A percentile compares a stretch with the other conserved stretches of the same genome.
Conservation (phyloP, 2,329 filamentous ascomycete species). For the Setomelanomma holmii region DNA sequence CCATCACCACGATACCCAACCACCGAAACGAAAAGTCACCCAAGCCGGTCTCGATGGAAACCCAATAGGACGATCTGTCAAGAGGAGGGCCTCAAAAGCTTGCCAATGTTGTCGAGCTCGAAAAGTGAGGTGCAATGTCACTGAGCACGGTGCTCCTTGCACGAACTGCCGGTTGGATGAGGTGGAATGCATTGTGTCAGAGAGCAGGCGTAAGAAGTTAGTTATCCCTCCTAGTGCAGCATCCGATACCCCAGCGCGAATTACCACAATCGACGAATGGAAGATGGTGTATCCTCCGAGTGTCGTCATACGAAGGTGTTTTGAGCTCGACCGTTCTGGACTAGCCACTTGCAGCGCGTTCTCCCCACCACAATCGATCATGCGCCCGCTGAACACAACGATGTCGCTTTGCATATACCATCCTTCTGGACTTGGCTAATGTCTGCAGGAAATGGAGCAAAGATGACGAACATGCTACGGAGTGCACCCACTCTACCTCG, state of each 20-base stretch:
- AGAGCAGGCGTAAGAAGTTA: conserved; percentile 87
- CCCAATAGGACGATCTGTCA: conserved; percentile 64
- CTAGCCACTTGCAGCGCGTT: conserved; percentile 29
- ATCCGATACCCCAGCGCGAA: conserved; percentile 26
- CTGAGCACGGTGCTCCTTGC: conserved; percentile 82
- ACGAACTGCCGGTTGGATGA: conserved; percentile 86
- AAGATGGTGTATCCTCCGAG: conserved; percentile 8
- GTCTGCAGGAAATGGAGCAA: conserved; percentile 52
- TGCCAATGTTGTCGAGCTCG: conserved; percentile 87
- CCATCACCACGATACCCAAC: conserved; percentile 37
- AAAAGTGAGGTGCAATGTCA: conserved; percentile 93
- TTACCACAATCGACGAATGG: conserved; percentile 13
- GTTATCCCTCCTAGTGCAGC: conserved; percentile 48
- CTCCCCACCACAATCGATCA: conserved; percentile 22
- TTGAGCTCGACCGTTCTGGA: conserved; percentile 17
- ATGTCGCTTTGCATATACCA: conserved; percentile 5
- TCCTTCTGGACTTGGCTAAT: conserved; percentile 27
- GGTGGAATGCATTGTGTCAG: conserved; percentile 71
- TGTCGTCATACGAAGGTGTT: conserved; percentile 34
- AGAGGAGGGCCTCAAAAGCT: conserved; percentile 87
- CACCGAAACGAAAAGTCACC: conserved; percentile 65
- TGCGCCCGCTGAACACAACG: conserved; percentile 12
- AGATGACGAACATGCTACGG: conserved; percentile 46
- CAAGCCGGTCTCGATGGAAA: conserved; percentile 62
- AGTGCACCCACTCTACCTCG: conserved; percentile 24